Evolutionary conservation across 345 rosid species (phyloP).

Genomic region (Heritiera littoralis): DNA sequence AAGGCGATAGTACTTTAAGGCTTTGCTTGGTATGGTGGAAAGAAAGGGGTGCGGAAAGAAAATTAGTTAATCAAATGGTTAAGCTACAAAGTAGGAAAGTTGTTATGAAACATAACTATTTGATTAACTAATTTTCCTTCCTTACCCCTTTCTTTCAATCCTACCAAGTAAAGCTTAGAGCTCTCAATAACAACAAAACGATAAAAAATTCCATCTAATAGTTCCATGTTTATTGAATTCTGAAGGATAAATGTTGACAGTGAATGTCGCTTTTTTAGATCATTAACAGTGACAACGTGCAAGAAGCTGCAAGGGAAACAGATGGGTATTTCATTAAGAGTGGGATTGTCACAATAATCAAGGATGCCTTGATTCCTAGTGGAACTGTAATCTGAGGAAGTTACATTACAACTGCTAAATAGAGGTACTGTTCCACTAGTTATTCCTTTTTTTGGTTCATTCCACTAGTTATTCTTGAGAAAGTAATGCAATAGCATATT

Average conservation of each 20-base stretch:
- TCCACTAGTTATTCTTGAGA: not conserved
- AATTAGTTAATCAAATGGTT: too few relatives aligned
- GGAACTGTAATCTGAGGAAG: slow-evolving; percentile 66
- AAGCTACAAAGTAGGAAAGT: too few relatives aligned
- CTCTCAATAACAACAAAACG: too few relatives aligned
- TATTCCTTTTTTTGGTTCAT: not conserved
- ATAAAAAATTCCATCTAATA: too few relatives aligned
- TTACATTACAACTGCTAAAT: not conserved
- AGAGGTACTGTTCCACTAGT: slow-evolving; percentile 1
- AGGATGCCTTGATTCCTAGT: slow-evolving; percentile 92
- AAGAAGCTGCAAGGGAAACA: slow-evolving; percentile 95
- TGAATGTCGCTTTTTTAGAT: slow-evolving; percentile 40
- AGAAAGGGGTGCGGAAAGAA: too few relatives aligned
- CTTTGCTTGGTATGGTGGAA: too few relatives aligned
- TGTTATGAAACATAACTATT: too few relatives aligned
- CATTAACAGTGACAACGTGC: slow-evolving; percentile 72
- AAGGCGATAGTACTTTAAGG: not conserved
- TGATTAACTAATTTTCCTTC: too few relatives aligned
- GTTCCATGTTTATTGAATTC: not conserved
- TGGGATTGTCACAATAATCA: slow-evolving; percentile 89
- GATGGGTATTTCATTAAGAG: slow-evolving; percentile 98
- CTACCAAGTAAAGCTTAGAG: too few relatives aligned
- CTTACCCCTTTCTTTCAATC: too few relatives aligned
- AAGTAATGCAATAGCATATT: not conserved
- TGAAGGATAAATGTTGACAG: not conserved